Percentiles rank a stretch among this genome's conserved stretches.
These are phyloP conservation scores for Silene latifolia DNA, from an alignment of 148 eudicot species.

Conservation along the genomic window DNA sequence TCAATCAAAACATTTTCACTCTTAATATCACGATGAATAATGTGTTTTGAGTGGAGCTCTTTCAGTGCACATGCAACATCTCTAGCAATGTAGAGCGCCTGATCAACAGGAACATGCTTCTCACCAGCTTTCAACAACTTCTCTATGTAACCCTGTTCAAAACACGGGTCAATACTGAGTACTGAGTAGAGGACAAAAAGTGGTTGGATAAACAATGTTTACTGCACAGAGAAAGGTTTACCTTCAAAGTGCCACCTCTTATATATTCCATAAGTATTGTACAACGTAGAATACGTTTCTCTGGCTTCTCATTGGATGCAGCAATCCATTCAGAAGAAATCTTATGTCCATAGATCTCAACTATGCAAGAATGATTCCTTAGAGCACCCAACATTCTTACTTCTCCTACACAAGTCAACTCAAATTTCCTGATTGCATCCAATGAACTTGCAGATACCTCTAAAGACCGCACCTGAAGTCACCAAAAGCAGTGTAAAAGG, in stretches of 20 bases:
- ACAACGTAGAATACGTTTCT: constrained; percentile 57
- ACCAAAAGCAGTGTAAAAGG: constrained; percentile 6
- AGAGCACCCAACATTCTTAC: constrained; percentile 72
- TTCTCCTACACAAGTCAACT: constrained; percentile 80
- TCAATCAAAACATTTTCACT: constrained; percentile 86
- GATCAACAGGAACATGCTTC: constrained; percentile 53
- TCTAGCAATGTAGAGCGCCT: constrained; percentile 63
- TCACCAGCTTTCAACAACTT: constrained; percentile 58
- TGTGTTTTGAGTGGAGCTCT: constrained; percentile 75
- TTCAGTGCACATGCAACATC: constrained; percentile 73
- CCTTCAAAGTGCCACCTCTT: constrained; percentile 89
- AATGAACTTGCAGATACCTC: constrained; percentile 52
- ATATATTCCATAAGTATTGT: constrained; percentile 86
- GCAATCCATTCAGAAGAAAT: constrained; percentile 69
- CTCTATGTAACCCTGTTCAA: constrained; percentile 58
- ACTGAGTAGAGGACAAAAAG: constrained; percentile 11
- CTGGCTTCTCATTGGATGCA: constrained; percentile 52
- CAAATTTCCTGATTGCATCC: constrained; percentile 65
- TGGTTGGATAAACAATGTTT: background rate
- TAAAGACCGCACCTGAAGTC: constrained; percentile 59
- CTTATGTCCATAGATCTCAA: constrained; percentile 78
- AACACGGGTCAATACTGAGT: background rate
- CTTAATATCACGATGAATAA: constrained; percentile 93
- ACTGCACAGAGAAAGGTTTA: constrained; percentile 19
- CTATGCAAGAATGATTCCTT: constrained; percentile 69